Evolutionary conservation across 306 rosid genomes (phyloP), one percentile per base, ranked within the genome.

Genomic region (Trifolium pratense): DNA sequence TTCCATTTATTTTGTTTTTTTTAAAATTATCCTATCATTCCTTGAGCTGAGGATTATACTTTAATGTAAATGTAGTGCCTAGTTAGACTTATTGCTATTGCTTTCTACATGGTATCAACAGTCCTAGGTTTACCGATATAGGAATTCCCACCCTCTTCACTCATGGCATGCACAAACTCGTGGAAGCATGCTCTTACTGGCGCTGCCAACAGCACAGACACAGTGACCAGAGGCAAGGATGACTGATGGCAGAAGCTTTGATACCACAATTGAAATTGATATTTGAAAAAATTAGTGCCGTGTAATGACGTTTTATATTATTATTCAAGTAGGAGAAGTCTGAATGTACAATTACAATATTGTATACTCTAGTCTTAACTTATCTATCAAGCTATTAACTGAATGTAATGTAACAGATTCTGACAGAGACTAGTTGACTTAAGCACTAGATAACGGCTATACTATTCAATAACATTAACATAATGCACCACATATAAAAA

Each of bases 391-490:
- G 5, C 18, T 57, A 25, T 34, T 26, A 26, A 26, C 64, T 23
- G 37, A 58, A 23, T 58, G 37, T 26, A 25, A 23, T 12, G 36
- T 58, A 57, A 58, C 64, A 14, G 17, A 52, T 14, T 58, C 36
- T 25, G 64, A 15, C 18, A 26, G 37, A 58, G 37, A 25, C 17
- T 25, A 57, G 37, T 15, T 26, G 39, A 26, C 37, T 58, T 25
- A 58, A 17, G 23, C 40, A 15, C 43, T 60, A n/a, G 21, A 29
- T 31, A 13, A 15, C 39, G 3, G 43, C 10, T 60, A 31, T 21
- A 60, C 23, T 60, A 60, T 60, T 60, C 65, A n/a, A n/a, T 46
- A 61, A 32, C 45, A 31, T 60, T 60, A 31, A 60, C 66, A n/a
- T 31, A n/a, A 6, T 32, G 66, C 45, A 34, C 23, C 15, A n/a